These are phyloP conservation scores for Metschnikowia matae DNA, from an alignment of 805 yeast genomes.

Conservation along the genomic window DNA sequence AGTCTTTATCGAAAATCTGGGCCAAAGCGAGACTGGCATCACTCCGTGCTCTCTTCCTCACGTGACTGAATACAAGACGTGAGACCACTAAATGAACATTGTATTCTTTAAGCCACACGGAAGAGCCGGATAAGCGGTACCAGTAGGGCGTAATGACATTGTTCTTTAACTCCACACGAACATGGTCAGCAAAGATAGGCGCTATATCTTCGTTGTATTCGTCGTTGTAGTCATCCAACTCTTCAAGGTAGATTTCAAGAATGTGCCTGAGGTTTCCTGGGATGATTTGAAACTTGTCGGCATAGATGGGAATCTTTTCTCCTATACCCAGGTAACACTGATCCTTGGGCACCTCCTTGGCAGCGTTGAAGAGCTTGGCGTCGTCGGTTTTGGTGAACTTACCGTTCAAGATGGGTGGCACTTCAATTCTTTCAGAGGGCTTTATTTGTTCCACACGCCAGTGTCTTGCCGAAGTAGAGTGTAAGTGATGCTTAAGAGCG, in stretches of 20 bases:
- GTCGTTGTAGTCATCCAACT: constrained; percentile 7
- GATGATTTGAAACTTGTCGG: constrained; percentile 5
- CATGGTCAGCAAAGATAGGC: constrained; percentile 8
- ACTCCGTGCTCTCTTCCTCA: constrained; percentile 16
- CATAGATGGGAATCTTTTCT: background rate
- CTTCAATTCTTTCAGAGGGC: background rate
- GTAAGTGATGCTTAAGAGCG: constrained; percentile 4
- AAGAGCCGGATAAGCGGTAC: constrained; percentile 22
- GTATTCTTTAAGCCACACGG: constrained; percentile 21
- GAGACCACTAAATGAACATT: constrained; percentile 21
- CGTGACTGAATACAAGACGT: constrained; percentile 17
- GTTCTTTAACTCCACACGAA: constrained; percentile 9
- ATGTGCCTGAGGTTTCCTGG: constrained; percentile 6
- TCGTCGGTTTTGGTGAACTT: background rate
- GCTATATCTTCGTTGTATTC: constrained; percentile 9
- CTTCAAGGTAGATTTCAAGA: constrained; percentile 6
- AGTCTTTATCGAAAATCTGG: constrained; percentile 20
- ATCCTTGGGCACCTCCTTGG: background rate
- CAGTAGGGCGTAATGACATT: constrained; percentile 12
- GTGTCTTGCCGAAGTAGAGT: constrained; percentile 6
- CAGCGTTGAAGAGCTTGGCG: background rate
- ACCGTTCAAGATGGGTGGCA: constrained; percentile 6
- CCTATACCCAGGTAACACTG: constrained; percentile 1
- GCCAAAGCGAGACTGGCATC: constrained; percentile 18
- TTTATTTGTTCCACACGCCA: constrained; percentile 5